These are phyloP conservation scores for Cladophialophora psammophila DNA, from an alignment of 2,329 filamentous ascomycete genomes.

Conservation along the genomic window DNA sequence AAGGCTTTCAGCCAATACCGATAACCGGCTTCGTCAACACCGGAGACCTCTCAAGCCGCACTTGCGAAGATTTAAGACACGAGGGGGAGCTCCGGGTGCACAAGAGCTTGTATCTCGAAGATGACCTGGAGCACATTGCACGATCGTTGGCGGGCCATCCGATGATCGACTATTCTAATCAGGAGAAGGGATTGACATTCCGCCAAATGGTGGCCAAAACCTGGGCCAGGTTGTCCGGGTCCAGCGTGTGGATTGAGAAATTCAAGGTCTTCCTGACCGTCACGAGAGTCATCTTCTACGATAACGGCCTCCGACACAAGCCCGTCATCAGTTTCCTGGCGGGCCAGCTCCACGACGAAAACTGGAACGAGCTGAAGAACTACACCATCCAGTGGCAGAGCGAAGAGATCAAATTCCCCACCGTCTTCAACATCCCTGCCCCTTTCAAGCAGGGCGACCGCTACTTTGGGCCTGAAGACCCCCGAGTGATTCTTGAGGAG, in stretches of 20 bases:
- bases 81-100: slow-evolving; percentile 28
- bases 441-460: slow-evolving; percentile 26
- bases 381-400: slow-evolving; percentile 38
- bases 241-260: slow-evolving; percentile 35
- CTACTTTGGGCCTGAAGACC: slow-evolving; percentile 41
- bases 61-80: slow-evolving; percentile 28
- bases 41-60: slow-evolving; percentile 12
- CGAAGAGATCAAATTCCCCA: slow-evolving; percentile 35
- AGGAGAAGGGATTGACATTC: slow-evolving; percentile 18
- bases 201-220: slow-evolving; percentile 10
- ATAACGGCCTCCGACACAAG: slow-evolving; percentile 26
- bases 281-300: slow-evolving; percentile 34
- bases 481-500: slow-evolving; percentile 40
- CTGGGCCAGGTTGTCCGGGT: slow-evolving; percentile 33
- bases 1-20: slow-evolving; percentile 13
- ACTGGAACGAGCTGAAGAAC: slow-evolving; percentile 38
- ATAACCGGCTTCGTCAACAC: slow-evolving; percentile 27
- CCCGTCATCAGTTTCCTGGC: slow-evolving; percentile 39
- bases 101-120: slow-evolving; percentile 24
- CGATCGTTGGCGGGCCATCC: slow-evolving; percentile 26
- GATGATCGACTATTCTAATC: slow-evolving; percentile 27
- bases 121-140: slow-evolving; percentile 33
- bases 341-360: slow-evolving; percentile 38
- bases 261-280: slow-evolving; percentile 35
- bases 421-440: slow-evolving; percentile 35